Conservation (phyloP, 306 rosid genomes). For the Herpetospermum pedunculosum region DNA sequence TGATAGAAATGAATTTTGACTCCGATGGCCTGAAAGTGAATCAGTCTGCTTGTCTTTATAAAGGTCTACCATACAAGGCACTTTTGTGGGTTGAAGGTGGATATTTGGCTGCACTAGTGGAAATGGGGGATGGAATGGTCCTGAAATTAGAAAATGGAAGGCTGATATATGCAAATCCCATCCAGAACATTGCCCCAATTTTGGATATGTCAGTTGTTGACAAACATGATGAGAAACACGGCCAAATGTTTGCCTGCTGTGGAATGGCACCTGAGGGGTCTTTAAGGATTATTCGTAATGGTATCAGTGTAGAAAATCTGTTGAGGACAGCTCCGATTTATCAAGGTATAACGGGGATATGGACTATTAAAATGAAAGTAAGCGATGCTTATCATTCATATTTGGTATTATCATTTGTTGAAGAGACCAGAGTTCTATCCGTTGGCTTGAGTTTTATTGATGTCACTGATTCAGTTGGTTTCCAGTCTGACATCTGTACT, state of each 20-base stretch:
- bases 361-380: conserved; percentile 76
- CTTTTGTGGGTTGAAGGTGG: conserved; percentile 88
- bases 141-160: conserved; percentile 66
- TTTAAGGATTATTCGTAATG: conserved; percentile 73
- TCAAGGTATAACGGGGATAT: conserved; percentile 79
- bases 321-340: conserved; percentile 67
- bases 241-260: conserved; percentile 89
- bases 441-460: conserved; percentile 93
- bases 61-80: conserved; percentile 63
- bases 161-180: conserved; percentile 45
- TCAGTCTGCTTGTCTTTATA: conserved; percentile 78
- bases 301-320: conserved; percentile 70
- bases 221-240: conserved; percentile 79
- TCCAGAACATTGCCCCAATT: conserved; percentile 81
- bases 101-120: conserved; percentile 68
- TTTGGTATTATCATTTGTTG: conserved; percentile 85
- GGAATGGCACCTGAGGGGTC: conserved; percentile 94
- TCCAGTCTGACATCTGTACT: conserved; percentile 74
- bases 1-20: conserved; percentile 56
- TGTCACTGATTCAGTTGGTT: conserved; percentile 93
- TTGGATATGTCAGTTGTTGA: conserved; percentile 77
- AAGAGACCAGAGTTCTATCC: conserved; percentile 85
- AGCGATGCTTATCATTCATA: conserved; percentile 65
- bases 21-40: conserved; percentile 44
- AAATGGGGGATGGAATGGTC: conserved; percentile 94